Base-by-base conservation (phyloP, 2,329 filamentous ascomycete species). In the Pyrenophora teres region DNA sequence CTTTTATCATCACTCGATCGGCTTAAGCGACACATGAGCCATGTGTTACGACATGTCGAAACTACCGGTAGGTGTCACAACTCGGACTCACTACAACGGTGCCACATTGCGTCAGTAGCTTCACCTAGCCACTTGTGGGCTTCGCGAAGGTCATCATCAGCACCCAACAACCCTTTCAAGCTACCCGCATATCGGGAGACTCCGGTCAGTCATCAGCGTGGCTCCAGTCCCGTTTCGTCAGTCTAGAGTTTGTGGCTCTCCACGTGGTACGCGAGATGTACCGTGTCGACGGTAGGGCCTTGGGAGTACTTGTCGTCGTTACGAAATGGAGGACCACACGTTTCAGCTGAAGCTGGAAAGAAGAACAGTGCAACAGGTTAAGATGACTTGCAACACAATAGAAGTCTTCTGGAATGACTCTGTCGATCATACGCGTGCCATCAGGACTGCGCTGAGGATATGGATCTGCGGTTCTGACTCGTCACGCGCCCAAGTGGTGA, bases 401-500 rank as follows among this genome's bases (percentile, higher is more conserved):
- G 52, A 49, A 52, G 21, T 13, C 31, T 52, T 49, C 49, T 49
- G 21, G 49, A 56, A 48, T 41, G 36, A 18, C 23, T 25, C 6
- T 25, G 23, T 25, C 23, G 37, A 51, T 42, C 40, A 41, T 43
- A 25, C 21, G 40, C 42, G 8, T 27, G 33, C 37, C 39, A 27
- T 44, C 40, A 46, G 42, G 21, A 36, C 44, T 15, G 37, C 10
- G 25, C 35, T 15, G 37, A 27, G 45, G 40, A 49, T 35, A 37
- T 19, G 45, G 45, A 39, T 47, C 37, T 46, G 44, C 49, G 23
- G 32, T 33, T 35, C 52, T 52, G 49, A 56, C 45, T 56, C 49
- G 46, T 31, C 19, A 8, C 32, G 19, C 25, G 27, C 46, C 39
- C 35, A 38, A 33, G 42, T 38, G 13, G 35, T 49, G 44, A 39